Percentiles rank a stretch among this genome's conserved stretches.
phyloP scores from a whole-genome alignment of 108 stramenopile genomes.

The Cyclotella sp. region DNA sequence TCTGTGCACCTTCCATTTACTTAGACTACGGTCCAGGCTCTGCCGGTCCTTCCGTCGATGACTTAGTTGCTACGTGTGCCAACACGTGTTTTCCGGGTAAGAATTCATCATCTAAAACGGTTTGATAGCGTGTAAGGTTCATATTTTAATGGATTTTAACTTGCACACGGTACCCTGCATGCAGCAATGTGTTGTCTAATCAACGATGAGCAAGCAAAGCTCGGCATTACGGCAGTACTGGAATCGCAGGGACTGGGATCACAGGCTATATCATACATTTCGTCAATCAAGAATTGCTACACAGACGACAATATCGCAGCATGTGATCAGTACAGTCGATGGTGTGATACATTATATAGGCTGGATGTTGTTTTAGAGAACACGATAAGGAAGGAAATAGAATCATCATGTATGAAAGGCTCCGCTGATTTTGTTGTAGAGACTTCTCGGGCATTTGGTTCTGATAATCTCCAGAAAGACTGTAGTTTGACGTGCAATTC shows the following conservation, averaged over 20 bases:
- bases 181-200: constrained; percentile 23
- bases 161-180: not conserved
- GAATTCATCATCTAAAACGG: not conserved
- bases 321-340: constrained; percentile 24
- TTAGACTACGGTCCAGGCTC: constrained; percentile 8
- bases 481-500: constrained; percentile 11
- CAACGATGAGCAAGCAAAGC: constrained; percentile 24
- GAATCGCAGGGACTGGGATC: constrained; percentile 26
- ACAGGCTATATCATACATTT: constrained; percentile 12
- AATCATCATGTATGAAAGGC: not conserved
- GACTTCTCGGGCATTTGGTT: not conserved
- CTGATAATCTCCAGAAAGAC: not conserved
- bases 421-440: not conserved
- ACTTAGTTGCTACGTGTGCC: constrained; percentile 21
- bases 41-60: not conserved
- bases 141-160: not conserved
- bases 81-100: constrained; percentile 31
- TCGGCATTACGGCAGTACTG: constrained; percentile 1
- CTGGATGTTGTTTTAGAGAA: constrained; percentile 12
- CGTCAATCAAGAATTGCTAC: constrained; percentile 21
- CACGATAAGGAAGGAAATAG: constrained; percentile 17
- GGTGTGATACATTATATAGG: constrained; percentile 22
- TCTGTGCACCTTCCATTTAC: constrained; percentile 34
- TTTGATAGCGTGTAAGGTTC: not conserved
- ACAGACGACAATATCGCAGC: constrained; percentile 10